These are phyloP conservation scores for Bipolaris victoriae DNA, from an alignment of 2,329 filamentous ascomycete genomes.

Conservation along the genomic window DNA sequence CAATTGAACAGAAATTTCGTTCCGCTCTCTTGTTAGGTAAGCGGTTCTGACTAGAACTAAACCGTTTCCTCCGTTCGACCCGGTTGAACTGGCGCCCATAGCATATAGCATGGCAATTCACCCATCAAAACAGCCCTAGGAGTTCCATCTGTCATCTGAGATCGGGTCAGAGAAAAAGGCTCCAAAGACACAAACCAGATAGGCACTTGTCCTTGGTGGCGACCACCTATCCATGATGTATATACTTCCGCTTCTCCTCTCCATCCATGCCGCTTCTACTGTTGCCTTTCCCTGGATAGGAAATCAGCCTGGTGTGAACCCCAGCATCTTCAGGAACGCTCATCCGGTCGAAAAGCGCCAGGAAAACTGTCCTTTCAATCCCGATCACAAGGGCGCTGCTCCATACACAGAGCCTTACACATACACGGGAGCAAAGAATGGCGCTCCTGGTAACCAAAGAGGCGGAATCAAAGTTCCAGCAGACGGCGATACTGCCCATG, in stretches of 20 bases:
- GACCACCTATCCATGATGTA: constrained; percentile 17
- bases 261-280: constrained; percentile 24
- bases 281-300: constrained; percentile 31
- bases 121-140: no score
- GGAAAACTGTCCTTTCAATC: constrained; percentile 31
- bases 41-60: no score
- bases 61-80: no score
- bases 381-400: constrained; percentile 31
- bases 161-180: no score
- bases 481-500: constrained; percentile 46
- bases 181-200: no score
- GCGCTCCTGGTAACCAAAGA: constrained; percentile 48
- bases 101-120: no score
- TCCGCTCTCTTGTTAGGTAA: no score
- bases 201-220: not conserved
- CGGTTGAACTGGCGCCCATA: no score
- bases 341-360: constrained; percentile 22
- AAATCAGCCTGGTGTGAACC: constrained; percentile 27
- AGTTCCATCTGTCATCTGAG: no score
- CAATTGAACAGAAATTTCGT: no score
- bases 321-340: constrained; percentile 17
- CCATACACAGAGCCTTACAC: constrained; percentile 32
- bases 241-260: constrained; percentile 19
- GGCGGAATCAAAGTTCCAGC: constrained; percentile 56
- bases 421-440: constrained; percentile 55